Evolutionary conservation across 2,329 filamentous ascomycete genomes (phyloP).

Genomic region (Diaporthe destruens): DNA sequence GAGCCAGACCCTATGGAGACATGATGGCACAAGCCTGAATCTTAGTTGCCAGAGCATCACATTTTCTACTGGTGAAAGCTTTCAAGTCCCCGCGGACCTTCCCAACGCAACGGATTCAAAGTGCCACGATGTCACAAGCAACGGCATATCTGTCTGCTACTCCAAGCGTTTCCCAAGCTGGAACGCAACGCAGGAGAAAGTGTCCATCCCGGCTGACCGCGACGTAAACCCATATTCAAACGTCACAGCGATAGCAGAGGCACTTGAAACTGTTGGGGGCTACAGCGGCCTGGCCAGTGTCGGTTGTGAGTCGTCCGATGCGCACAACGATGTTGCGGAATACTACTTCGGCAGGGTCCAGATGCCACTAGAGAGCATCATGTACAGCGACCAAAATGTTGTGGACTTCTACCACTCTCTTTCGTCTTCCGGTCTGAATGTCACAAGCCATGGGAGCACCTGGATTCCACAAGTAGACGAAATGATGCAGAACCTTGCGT

Average conservation of each 20-base stretch:
- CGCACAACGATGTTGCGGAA: neutral
- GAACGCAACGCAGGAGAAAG: neutral
- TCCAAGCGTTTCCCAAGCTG: conserved; percentile 1
- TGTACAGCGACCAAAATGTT: neutral
- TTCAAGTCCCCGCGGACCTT: neutral
- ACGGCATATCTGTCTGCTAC: neutral
- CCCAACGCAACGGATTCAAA: neutral
- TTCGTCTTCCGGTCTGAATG: neutral
- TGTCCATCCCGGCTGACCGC: neutral
- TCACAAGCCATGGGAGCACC: neutral
- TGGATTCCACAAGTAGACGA: conserved; percentile 22
- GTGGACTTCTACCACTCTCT: neutral
- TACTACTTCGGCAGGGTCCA: conserved; percentile 32
- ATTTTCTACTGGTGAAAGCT: neutral
- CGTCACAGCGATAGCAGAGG: conserved; percentile 11
- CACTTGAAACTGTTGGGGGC: neutral
- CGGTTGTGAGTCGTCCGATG: neutral
- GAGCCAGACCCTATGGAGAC: conserved; percentile 6
- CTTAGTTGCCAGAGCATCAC: conserved; percentile 11
- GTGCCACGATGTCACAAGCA: neutral
- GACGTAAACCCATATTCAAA: conserved; percentile 6
- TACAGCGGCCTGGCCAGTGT: neutral
- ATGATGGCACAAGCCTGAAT: conserved; percentile 16
- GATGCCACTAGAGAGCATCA: neutral
- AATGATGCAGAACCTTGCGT: conserved; percentile 14